These are phyloP conservation scores for Radiomyces spectabilis DNA, from an alignment of 192 early-diverging fungal species.

Conservation along the genomic window DNA sequence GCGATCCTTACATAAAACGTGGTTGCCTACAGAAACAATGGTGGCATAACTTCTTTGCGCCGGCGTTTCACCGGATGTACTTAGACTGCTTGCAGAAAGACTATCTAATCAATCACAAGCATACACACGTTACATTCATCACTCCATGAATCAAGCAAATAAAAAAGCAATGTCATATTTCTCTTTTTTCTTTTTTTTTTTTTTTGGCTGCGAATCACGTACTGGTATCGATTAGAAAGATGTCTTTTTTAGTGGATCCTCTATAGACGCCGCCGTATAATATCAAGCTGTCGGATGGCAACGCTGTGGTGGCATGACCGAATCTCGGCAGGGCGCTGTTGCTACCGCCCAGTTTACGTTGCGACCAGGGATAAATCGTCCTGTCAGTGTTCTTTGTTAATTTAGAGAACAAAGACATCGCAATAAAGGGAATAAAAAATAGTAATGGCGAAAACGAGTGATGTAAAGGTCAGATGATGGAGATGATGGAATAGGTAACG, in stretches of 20 bases:
- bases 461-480: background rate
- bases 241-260: slow-evolving; percentile 19
- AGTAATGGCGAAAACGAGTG: background rate
- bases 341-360: slow-evolving; percentile 14
- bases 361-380: slow-evolving; percentile 21
- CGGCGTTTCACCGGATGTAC: slow-evolving; percentile 34
- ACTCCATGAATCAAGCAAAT: background rate
- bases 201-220: too few species aligned
- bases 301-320: slow-evolving; percentile 16
- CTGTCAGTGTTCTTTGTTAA: slow-evolving; percentile 22
- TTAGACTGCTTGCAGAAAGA: slow-evolving; percentile 17
- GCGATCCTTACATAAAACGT: slow-evolving; percentile 31
- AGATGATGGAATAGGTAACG: background rate
- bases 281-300: slow-evolving; percentile 5
- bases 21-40: slow-evolving; percentile 34
- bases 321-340: slow-evolving; percentile 13
- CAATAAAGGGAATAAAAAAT: background rate
- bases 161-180: background rate
- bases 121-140: background rate
- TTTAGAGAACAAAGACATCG: slow-evolving; percentile 27
- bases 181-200: too few species aligned
- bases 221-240: slow-evolving; percentile 16
- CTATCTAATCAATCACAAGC: slow-evolving; percentile 3
- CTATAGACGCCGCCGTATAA: slow-evolving; percentile 20
- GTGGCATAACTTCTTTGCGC: slow-evolving; percentile 28